Conservation (phyloP, 164 flowering plant species). For the Litsea cubeba region DNA sequence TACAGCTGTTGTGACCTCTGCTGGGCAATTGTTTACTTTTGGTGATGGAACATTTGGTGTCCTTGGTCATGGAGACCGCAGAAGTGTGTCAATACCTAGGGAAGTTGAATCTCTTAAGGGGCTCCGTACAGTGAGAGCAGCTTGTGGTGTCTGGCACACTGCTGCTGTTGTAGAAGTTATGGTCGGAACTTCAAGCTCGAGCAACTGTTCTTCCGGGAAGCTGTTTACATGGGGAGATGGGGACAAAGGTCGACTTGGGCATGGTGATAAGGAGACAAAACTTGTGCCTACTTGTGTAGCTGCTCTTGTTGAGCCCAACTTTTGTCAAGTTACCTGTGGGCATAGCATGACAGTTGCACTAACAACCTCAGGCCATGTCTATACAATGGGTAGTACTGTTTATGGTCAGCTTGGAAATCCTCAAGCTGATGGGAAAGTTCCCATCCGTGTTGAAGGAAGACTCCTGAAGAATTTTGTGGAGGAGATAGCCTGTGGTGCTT, state of each 20-base stretch:
- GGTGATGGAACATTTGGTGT: conserved; percentile 99
- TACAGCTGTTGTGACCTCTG: conserved; percentile 93
- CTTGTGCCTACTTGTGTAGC: conserved; percentile 98
- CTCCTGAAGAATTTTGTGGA: conserved; percentile 79
- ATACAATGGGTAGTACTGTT: conserved; percentile 91
- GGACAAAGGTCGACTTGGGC: conserved; percentile 93
- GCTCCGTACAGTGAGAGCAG: conserved; percentile 87
- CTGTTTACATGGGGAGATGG: conserved; percentile 99
- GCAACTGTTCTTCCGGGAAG: conserved; percentile 92
- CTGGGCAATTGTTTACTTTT: conserved; percentile 94
- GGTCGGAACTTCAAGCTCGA: conserved; percentile 93
- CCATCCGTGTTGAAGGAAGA: conserved; percentile 86
- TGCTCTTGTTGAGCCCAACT: conserved; percentile 90
- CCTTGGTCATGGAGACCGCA: conserved; percentile 92
- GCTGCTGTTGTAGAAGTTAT: conserved; percentile 98
- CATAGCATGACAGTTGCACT: conserved; percentile 95
- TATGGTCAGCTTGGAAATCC: conserved; percentile 97
- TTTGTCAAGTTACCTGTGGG: conserved; percentile 93
- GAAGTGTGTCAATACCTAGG: conserved; percentile 75
- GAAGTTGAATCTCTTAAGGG: conserved; percentile 98
- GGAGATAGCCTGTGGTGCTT: conserved; percentile 97
- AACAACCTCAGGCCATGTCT: conserved; percentile 91
- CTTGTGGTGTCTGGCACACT: conserved; percentile 99
- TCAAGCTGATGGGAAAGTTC: conserved; percentile 90
- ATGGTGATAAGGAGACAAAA: conserved; percentile 87